phyloP scores from a whole-genome alignment of 495 filamentous ascomycete species.

The Aspergillus nidulans region DNA sequence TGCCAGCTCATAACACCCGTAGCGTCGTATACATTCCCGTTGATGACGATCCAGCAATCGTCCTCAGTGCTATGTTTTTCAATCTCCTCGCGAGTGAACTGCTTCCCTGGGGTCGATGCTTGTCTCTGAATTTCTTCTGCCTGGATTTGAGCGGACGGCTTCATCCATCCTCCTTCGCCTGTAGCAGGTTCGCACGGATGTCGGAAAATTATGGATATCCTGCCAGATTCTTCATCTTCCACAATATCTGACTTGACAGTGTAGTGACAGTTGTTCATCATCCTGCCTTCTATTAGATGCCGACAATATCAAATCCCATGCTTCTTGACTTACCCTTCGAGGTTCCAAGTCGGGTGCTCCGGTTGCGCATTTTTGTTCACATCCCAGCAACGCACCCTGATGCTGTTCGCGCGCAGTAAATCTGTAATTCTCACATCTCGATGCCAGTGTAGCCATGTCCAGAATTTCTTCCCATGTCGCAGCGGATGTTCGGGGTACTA shows the following conservation, averaged over 20 bases:
- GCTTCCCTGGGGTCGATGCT: conserved; percentile 21
- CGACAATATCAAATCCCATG: no score
- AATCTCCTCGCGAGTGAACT: conserved; percentile 52
- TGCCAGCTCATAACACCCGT: conserved; percentile 36
- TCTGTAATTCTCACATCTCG: conserved; percentile 5
- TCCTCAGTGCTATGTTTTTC: conserved; percentile 57
- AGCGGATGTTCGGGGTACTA: conserved; percentile 17
- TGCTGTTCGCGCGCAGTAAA: conserved; percentile 12
- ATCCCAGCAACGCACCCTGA: conserved; percentile 18
- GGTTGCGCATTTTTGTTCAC: conserved; percentile 23
- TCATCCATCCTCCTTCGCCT: conserved; percentile 20
- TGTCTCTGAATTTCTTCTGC: conserved; percentile 22
- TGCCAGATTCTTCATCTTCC: conserved; percentile 6
- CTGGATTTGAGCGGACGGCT: conserved; percentile 18
- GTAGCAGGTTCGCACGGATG: conserved; percentile 16
- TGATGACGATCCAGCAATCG: conserved; percentile 79
- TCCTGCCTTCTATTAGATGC: conserved; percentile 12
- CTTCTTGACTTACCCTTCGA: conserved; percentile 20
- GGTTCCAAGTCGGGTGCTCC: conserved; percentile 21
- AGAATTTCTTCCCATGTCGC: conserved; percentile 19
- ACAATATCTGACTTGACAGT: conserved; percentile 22
- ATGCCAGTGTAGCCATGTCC: conserved; percentile 23
- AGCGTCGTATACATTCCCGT: conserved; percentile 82
- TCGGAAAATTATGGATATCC: conserved; percentile 16
- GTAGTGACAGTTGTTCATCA: conserved; percentile 40